Base-by-base conservation (phyloP, 2,329 filamentous ascomycete species). In the Geosmithia flava region DNA sequence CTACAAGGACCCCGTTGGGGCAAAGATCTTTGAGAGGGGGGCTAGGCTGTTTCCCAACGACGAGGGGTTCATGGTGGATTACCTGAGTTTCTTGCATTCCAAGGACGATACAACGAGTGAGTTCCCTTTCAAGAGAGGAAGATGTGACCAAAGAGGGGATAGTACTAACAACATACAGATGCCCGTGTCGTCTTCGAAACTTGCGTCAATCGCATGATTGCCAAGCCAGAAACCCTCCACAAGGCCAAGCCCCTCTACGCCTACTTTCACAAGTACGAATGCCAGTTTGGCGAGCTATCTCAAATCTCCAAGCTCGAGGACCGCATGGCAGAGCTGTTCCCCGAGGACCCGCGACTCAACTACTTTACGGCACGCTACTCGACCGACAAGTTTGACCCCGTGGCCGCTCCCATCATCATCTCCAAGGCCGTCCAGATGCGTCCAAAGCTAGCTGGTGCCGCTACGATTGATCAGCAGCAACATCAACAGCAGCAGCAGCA, bases 101-200 rank as follows among this genome's bases (percentile, higher is more conserved):
- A 88, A 87, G 61, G 91, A 95, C 56, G 93, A 98, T 64, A 83
- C 89, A 45, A 95, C 88, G 30, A 96, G 87, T 94, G 75, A 75
- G 86, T 74, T 30, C 7, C 13, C 30, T 1, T 43, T 39, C 23
- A 27, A 27, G 8, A 27, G 23, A 5, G 23, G 23, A 27, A 27
- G 19, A 16, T 44, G 17, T 5, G 23, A 7, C n/a, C 2, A n/a
- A 19, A 37, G 19, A 47, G 20, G 11, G 27, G n/a, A 20, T n/a
- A 17, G 20, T 44, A 43, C 57, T 63, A 44, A 60, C 50, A n/a
- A 15, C 15, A 48, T 42, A n/a, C 19, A 90, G 89, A 98, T 74
- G 93, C 93, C 33, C 81, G 93, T 54, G 90, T 93, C 10, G 89
- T 96, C 2, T 98, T 98, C 58, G 93, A 97, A 63, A 96, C 90